Base-by-base conservation (phyloP, 169 alveolate species). In the Perkinsus chesapeaki region DNA sequence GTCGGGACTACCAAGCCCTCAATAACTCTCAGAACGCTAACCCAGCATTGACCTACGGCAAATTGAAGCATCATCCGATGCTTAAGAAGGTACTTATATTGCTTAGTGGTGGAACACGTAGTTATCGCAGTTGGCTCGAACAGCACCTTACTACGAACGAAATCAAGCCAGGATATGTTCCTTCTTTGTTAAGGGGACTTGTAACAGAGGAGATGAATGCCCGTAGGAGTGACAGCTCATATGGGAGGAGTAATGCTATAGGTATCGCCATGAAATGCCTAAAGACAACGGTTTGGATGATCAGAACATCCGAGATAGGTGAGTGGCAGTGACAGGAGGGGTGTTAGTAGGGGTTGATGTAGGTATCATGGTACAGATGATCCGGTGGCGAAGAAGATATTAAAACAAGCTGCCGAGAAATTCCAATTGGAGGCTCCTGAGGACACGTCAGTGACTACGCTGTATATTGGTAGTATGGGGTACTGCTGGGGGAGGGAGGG, bases 171-270 rank as follows among this genome's bases (percentile, higher is more conserved):
- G 98, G 39, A 97, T 98, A n/a, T 98, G 99, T 93, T 96, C 99
- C 36, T 98, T 98, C 95, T 98, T 98, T 97, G 95, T 97, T 3
- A 97, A 97, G 93, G 99, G 99, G 73, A 97, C 96, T 43, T 98
- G 99, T 94, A 98, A 95, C 60, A 94, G 99, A 48, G 99, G 99
- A 0, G 98, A 96, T n/a, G 96, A 96, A 23, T 98, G 99, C 93
- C 99, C 99, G 37, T 98, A 97, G 93, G 94, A 60, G 37, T 60
- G 82, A 23, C 7, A 0, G 82, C 82, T 23, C 82, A 60, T 60
- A n/a, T 23, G 82, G 12, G 12, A 47, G 9, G 97, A 91, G 73
- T 95, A 96, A 47, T 96, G 95, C 39, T 98, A 95, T 92, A 96
- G 96, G 39, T 95, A 95, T 73, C 93, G 93, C 60, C 92, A 39